Base-by-base conservation (phyloP, 2,329 filamentous ascomycete species). In the Fusarium transvaalense region DNA sequence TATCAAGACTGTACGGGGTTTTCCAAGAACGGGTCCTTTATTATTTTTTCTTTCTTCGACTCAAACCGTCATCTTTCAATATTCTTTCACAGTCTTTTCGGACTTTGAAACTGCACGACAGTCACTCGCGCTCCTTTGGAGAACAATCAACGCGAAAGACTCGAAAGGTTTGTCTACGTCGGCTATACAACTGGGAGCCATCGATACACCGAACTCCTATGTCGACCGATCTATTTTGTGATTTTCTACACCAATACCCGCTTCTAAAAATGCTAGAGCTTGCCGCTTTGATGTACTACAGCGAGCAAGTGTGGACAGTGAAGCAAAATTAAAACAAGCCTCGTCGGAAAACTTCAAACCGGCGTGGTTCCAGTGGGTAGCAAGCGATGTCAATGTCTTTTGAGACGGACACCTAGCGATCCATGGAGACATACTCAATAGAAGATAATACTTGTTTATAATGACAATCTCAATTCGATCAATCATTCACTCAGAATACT, bases 251-350 rank as follows among this genome's bases (percentile, higher is more conserved):
- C 29, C 47, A 52, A 61, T 43, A 54, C 58, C 64, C 76, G 86
- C 87, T 89, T 89, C 86, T 80, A 86, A 82, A 82, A 81, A 83
- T 86, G 87, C 87, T 89, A 89, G 87, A 89, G 86, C 87, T 88
- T 88, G 85, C 82, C 87, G 86, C 81, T 81, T 83, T 77, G 80
- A 77, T 74, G 76, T 77, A 74, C 81, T 79, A 88, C 82, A 84
- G 82, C 86, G 86, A 78, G 83, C 85, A 87, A 86, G 87, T 89
- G 87, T 89, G 87, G 87, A 89, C 87, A 88, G 80, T 88, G 87
- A 89, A 89, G 87, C 87, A 83, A 89, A 72, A 89, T 80, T 61
- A 80, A 86, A 81, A 81, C 71, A 73, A 63, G 69, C 64, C 69
- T 59, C 54, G 61, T 71, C 71, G 67, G 61, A 54, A 64, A 55